Conservation (phyloP, 2,329 filamentous ascomycete species). For the Aspergillus amoenus region DNA sequence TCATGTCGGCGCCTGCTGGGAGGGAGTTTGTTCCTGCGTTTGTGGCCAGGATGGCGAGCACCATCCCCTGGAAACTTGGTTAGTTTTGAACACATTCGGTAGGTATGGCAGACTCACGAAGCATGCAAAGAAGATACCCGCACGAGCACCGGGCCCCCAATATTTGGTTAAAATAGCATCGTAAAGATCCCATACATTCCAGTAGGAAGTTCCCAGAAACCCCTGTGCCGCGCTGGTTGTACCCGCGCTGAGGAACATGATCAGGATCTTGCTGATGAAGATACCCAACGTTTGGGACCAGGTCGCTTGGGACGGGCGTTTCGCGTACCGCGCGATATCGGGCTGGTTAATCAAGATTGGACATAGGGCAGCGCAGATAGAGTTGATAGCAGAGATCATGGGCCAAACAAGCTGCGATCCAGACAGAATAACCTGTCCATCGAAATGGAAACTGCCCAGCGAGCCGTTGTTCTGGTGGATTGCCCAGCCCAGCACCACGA, state of each 20-base stretch:
- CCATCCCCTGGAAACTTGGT: background rate
- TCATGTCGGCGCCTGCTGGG: conserved; percentile 33
- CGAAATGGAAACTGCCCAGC: background rate
- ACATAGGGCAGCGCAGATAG: background rate
- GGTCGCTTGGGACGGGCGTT: background rate
- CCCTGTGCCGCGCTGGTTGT: background rate
- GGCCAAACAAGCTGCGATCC: background rate
- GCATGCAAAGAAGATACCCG: conserved; percentile 5
- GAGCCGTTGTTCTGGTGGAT: background rate
- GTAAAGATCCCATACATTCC: conserved; percentile 14
- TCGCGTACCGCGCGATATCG: conserved; percentile 4
- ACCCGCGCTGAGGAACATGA: conserved; percentile 1
- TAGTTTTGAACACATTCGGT: background rate
- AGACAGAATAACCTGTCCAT: background rate
- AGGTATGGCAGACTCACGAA: background rate
- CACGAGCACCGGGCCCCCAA: conserved; percentile 1
- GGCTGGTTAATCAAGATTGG: conserved; percentile 5
- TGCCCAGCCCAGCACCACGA: conserved; percentile 4
- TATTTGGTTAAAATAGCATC: conserved; percentile 3
- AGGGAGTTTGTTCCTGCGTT: conserved; percentile 27
- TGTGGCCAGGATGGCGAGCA: too few species aligned
- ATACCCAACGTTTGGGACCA: conserved; percentile 1
- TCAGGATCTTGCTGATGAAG: background rate
- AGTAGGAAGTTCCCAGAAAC: background rate
- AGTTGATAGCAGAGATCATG: conserved; percentile 3